Base-by-base conservation (phyloP, 2,329 filamentous ascomycete genomes). In the Scedosporium dehoogii region DNA sequence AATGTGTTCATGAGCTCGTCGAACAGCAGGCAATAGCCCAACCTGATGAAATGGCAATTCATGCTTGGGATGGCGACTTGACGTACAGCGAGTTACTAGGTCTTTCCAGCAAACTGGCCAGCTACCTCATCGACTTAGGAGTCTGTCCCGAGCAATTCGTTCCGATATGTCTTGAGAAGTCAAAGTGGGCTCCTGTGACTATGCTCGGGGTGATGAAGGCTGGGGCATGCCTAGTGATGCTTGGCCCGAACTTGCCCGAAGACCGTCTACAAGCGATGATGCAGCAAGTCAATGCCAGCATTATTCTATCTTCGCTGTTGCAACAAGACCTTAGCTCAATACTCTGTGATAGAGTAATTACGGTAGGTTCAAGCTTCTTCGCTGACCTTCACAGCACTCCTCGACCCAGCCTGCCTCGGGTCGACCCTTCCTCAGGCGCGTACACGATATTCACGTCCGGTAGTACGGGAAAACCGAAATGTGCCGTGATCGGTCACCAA, bases 401-500 rank as follows among this genome's bases (percentile, higher is more conserved):
- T 3, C 9, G 16, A 7, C 44, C 18, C 18, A 48, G 4, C 16
- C 10, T 48, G 14, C 44, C 44, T 9, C 21, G 4, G 21, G 21
- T n/a, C 44, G n/a, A 48, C 16, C 44, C n/a, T 6, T 6, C 44
- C 63, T 68, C 7, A 73, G 80, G 33, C 81, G 81, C 64, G 81
- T 86, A 67, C 85, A 38, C 33, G 10, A 38, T 86, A 68, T 87
- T 86, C 69, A 87, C 85, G 9, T 87, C 84, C 1, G 85, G 85
- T 12, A 87, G 83, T 64, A 87, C 85, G 0, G 85, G 85, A 6
- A 80, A 79, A 63, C 85, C 85, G 1, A 87, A 87, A 72, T 85
- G 85, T 21, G 83, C 86, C 3, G 76, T 86, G 51, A 73, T 81
- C 62, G 75, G 75, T 2, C 79, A 81, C 63, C 72, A 70, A 38